Base-by-base conservation (phyloP, 257 asterid species). In the Misopates orontium region DNA sequence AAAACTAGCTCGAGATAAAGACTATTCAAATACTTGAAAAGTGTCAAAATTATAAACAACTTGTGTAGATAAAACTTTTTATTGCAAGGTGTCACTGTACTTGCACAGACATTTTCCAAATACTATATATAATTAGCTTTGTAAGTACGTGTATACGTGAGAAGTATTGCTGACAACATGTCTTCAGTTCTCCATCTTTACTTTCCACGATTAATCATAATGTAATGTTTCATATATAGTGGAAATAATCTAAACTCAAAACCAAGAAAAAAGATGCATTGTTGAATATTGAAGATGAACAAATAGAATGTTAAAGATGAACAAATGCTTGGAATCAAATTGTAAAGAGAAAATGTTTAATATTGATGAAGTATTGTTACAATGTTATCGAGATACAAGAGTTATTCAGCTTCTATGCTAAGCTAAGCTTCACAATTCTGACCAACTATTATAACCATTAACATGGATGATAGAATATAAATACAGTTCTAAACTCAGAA, bases 181-280 rank as follows among this genome's bases (percentile, higher is more conserved):
- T 57, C 55, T 53, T 68, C 42, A 59, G 73, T 64, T 73, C 77
- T 73, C 73, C 77, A 72, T 77, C 71, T 40, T 74, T 71, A 70
- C 14, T 40, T 63, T 52, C 13, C 63, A 21, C 6, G 69, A 54
- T 42, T 53, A 66, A 56, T 41, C 36, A 28, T 58, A 44, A 63
- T 36, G 69, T 69, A 67, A 67, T 63, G 73, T 74, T 21, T 23
- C 49, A 8, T 66, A 80, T 28, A 28, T 28, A 74, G 80, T 82
- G 81, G 74, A 71, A 70, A 69, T 78, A 68, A 68, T 78, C 78
- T 77, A 61, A 78, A 73, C 72, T 60, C 66, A 61, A 60, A 60
- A 62, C 58, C 60, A 61, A 52, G 41, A 60, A 42, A 55, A 62
- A 53, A 71, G 58, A 45, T 44, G 69, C n/a, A 54, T 7, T 39